These are phyloP conservation scores for Phytopythium helicoides DNA, from an alignment of 352 stramenopile species.

Conservation along the genomic window DNA sequence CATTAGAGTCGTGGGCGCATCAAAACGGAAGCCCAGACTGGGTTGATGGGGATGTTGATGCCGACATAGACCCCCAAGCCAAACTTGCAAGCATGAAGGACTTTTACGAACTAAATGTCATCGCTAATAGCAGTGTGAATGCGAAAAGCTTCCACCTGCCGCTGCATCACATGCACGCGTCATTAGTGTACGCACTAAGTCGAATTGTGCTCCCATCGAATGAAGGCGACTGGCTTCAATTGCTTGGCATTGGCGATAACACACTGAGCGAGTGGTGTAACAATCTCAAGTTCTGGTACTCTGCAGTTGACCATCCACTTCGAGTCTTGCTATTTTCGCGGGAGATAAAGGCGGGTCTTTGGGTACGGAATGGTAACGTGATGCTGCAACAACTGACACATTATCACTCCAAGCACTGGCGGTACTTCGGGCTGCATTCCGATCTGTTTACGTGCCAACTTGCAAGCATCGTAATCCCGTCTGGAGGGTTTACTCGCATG, in stretches of 20 bases:
- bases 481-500: conserved; percentile 49
- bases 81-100: conserved; percentile 20
- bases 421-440: conserved; percentile 68
- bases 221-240: conserved; percentile 38
- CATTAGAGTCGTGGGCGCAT: conserved; percentile 28
- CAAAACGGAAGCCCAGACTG: conserved; percentile 37
- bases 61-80: background rate
- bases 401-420: conserved; percentile 82
- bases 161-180: conserved; percentile 75
- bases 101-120: conserved; percentile 37
- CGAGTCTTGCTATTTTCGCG: conserved; percentile 62
- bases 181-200: conserved; percentile 50
- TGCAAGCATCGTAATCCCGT: conserved; percentile 44
- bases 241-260: conserved; percentile 28
- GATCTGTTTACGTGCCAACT: conserved; percentile 73
- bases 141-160: conserved; percentile 74
- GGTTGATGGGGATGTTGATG: conserved; percentile 7
- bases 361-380: conserved; percentile 74
- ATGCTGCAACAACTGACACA: conserved; percentile 83
- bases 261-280: conserved; percentile 12
- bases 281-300: conserved; percentile 48
- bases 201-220: conserved; percentile 35
- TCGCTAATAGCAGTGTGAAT: conserved; percentile 22
- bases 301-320: conserved; percentile 42
- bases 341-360: conserved; percentile 73